These are phyloP conservation scores for Auriculariales sp. DNA, from an alignment of 768 basidiomycete genomes.

Conservation along the genomic window DNA sequence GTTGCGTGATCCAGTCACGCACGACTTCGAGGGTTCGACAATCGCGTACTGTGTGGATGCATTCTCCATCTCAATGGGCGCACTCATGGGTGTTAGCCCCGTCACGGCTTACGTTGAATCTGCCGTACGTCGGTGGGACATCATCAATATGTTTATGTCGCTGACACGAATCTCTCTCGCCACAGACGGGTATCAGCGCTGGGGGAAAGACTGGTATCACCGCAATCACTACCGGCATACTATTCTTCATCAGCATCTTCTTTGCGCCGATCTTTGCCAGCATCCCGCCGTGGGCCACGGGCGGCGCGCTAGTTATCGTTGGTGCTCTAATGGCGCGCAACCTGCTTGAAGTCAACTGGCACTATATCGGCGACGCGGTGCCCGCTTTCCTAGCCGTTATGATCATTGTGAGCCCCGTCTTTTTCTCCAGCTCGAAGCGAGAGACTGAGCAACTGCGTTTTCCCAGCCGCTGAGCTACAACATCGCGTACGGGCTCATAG, in stretches of 20 bases:
- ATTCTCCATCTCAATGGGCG: conserved; percentile 67
- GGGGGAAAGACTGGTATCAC: conserved; percentile 77
- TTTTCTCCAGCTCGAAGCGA: conserved; percentile 7
- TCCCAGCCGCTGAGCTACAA: conserved; percentile 50
- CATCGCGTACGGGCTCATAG: conserved; percentile 83
- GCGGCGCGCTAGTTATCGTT: conserved; percentile 71
- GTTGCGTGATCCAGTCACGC: conserved; percentile 68
- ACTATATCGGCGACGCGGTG: conserved; percentile 74
- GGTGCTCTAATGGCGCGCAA: conserved; percentile 85
- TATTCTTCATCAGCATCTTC: conserved; percentile 76
- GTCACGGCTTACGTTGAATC: conserved; percentile 76
- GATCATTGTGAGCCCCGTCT: conserved; percentile 31
- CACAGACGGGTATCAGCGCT: conserved; percentile 54
- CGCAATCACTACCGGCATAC: conserved; percentile 52
- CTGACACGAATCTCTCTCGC: not conserved
- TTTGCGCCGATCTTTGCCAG: conserved; percentile 82
- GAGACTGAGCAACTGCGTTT: not conserved
- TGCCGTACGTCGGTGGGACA: conserved; percentile 19
- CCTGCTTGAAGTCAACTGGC: conserved; percentile 79
- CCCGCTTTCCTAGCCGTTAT: conserved; percentile 76
- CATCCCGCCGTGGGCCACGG: conserved; percentile 78
- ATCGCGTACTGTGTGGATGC: conserved; percentile 76
- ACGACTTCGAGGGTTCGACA: conserved; percentile 77
- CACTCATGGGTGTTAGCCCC: conserved; percentile 65
- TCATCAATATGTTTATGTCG: not conserved